Evolutionary conservation across 192 early-diverging fungal genomes (phyloP), one percentile per base, ranked within the genome.

Genomic region (Umbelopsis sp.): DNA sequence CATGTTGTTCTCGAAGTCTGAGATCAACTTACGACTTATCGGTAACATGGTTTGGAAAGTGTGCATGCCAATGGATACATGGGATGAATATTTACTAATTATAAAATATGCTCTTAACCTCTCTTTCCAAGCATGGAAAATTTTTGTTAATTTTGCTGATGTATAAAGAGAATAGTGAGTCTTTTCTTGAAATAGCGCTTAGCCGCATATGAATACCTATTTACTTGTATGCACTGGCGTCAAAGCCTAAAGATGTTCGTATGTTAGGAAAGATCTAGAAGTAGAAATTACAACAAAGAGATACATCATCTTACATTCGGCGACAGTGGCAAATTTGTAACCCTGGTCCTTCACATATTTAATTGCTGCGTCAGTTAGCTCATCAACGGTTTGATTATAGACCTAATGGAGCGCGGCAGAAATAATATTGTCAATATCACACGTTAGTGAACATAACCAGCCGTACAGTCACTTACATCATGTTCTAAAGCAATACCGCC

Each of bases 261-360:
- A 11, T 26, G 26, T 53, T 22, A 53, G 22, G 2, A 53, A 26
- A 26, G 25, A 6, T 53, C 22, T 26, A 53, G 26, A 34, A 2
- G 3, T 11, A 16, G 17, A 14, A 14, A 34, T 34, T 20, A 7
- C 12, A 25, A 25, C 7, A 17, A n/a, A 10, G 16, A 62, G 31
- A 0, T 32, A 14, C 4, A 62, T 34, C 2, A 5, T 34, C 26
- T 20, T 62, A 66, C 85, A 87, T 21, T 75, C 75, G 9, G 77
- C 85, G 12, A 87, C 81, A 51, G 83, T 77, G 22, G 76, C 80
- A 59, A 87, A 74, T 69, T 83, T 82, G 76, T 78, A 83, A 5
- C 70, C 68, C 31, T 74, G 54, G 11, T 11, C 29, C 38, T 77
- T 45, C 34, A 81, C 80, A 20, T 73, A 75, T 5, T 69, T 34